phyloP scores from a whole-genome alignment of 2,329 filamentous ascomycete genomes.

The Fusarium keratoplasticum region DNA sequence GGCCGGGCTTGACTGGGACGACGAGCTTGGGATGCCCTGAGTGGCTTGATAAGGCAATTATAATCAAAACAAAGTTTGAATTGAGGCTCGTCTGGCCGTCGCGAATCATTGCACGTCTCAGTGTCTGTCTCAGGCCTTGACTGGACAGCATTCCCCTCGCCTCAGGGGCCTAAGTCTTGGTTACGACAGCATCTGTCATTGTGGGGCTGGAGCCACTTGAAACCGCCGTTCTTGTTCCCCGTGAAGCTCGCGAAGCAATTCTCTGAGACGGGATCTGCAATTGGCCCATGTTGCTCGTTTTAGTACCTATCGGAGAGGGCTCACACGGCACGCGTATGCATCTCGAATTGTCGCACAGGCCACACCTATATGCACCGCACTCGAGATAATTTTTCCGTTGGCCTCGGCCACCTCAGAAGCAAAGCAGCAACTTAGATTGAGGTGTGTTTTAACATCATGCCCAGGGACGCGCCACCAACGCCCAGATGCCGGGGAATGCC shows the following conservation, averaged over 20 bases:
- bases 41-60: not conserved
- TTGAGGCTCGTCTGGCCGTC: not conserved
- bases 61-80: not conserved
- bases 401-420: not conserved
- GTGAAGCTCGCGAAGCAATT: conserved; percentile 8
- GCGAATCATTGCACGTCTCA: conserved; percentile 29
- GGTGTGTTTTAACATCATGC: not conserved
- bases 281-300: conserved; percentile 5
- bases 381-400: conserved; percentile 3
- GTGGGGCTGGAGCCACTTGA: conserved; percentile 41
- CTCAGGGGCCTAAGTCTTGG: conserved; percentile 17
- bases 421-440: not conserved
- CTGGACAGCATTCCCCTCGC: conserved; percentile 27
- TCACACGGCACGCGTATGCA: not conserved
- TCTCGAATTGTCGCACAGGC: not conserved
- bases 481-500: conserved; percentile 19
- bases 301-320: not conserved
- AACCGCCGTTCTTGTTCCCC: conserved; percentile 39
- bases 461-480: not conserved
- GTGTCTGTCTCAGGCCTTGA: conserved; percentile 27
- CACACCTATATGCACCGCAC: not conserved
- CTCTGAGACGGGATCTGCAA: conserved; percentile 16
- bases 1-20: conserved; percentile 21
- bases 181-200: conserved; percentile 32
- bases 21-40: conserved; percentile 35